phyloP scores from a whole-genome alignment of 2,329 filamentous ascomycete genomes.

The Hyphodiscus sp. region DNA sequence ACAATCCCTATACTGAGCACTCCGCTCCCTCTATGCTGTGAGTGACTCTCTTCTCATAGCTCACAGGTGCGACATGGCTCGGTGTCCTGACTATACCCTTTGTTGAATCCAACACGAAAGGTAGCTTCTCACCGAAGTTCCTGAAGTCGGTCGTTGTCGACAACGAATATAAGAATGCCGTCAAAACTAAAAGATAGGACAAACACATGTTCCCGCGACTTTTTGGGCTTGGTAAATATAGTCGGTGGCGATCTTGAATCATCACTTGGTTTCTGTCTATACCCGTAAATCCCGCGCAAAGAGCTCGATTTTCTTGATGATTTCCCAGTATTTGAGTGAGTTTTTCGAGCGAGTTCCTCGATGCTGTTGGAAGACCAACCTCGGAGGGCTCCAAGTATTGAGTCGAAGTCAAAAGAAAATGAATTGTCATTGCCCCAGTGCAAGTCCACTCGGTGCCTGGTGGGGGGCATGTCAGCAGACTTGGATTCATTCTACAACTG shows the following conservation, averaged over 20 bases:
- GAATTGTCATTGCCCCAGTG: constrained; percentile 42
- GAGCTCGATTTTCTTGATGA: constrained; percentile 39
- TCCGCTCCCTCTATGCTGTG: too few relatives aligned
- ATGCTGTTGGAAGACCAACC: constrained; percentile 40
- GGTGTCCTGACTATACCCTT: constrained; percentile 32
- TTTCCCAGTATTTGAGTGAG: constrained; percentile 32
- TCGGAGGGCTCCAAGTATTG: constrained; percentile 46
- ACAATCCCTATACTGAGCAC: too few relatives aligned
- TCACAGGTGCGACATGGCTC: too few relatives aligned
- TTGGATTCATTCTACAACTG: too few relatives aligned
- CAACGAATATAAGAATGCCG: constrained; percentile 32
- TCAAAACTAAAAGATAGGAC: constrained; percentile 41
- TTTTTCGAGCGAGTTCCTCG: constrained; percentile 40
- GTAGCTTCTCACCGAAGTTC: constrained; percentile 25
- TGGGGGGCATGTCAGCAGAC: too few relatives aligned
- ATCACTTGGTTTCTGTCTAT: constrained; percentile 27
- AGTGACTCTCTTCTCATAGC: too few relatives aligned
- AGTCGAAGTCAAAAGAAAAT: constrained; percentile 34
- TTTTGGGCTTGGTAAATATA: constrained; percentile 40
- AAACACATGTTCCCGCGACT: constrained; percentile 46
- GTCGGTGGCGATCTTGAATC: constrained; percentile 36
- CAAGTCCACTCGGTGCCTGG: constrained; percentile 16
- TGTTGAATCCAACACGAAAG: constrained; percentile 16
- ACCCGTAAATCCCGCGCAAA: constrained; percentile 15
- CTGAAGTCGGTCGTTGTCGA: constrained; percentile 40